phyloP scores from a whole-genome alignment of 1,284 basidiomycete species.

The Bondarzewia mesenterica region DNA sequence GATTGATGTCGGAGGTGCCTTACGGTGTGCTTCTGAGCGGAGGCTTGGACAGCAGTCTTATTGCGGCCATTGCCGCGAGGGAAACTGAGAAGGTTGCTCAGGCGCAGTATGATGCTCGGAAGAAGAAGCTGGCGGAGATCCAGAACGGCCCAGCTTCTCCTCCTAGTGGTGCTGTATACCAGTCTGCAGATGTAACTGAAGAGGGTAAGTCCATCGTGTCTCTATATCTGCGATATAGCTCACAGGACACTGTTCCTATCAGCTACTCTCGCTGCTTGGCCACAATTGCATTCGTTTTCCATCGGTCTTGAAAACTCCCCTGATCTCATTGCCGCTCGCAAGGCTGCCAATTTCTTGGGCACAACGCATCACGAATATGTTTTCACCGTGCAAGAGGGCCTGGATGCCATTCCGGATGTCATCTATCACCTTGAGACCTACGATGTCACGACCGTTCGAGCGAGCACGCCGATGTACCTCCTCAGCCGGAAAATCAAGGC shows the following conservation, averaged over 20 bases:
- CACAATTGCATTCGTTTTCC: constrained; percentile 96
- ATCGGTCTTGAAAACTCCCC: constrained; percentile 95
- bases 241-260: constrained; percentile 13
- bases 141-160: constrained; percentile 55
- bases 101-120: constrained; percentile 68
- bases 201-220: constrained; percentile 31
- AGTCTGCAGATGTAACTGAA: constrained; percentile 34
- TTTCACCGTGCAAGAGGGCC: constrained; percentile 97
- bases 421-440: constrained; percentile 99
- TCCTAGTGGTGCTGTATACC: constrained; percentile 13
- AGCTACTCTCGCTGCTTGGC: constrained; percentile 85
- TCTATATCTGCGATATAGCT: not conserved
- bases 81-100: constrained; percentile 91
- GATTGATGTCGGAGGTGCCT: constrained; percentile 98
- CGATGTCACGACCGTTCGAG: constrained; percentile 97
- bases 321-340: constrained; percentile 89
- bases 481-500: constrained; percentile 98
- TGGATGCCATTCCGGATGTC: constrained; percentile 96
- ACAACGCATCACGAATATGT: constrained; percentile 98
- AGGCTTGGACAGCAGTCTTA: constrained; percentile 93
- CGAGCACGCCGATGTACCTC: constrained; percentile 96
- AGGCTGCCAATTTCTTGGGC: constrained; percentile 90
- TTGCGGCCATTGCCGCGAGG: constrained; percentile 93
- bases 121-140: constrained; percentile 45
- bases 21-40: constrained; percentile 96